Conservation (phyloP, 345 rosid genomes). For the Eucalyptus lansdowneana region DNA sequence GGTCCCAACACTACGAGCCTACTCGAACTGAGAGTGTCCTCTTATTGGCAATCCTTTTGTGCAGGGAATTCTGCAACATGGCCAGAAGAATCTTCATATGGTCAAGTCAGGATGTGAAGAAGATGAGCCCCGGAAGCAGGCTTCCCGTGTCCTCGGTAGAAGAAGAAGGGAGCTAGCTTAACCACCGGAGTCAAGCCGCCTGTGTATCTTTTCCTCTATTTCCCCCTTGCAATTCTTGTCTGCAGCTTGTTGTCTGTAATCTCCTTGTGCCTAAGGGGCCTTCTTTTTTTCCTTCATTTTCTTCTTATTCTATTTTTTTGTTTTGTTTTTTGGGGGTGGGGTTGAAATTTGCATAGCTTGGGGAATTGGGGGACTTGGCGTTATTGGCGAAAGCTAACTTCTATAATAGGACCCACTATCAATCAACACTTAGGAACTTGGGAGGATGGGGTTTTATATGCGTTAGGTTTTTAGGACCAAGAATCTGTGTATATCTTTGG, state of each 20-base stretch:
- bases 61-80: constrained; percentile 93
- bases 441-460: not conserved
- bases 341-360: not conserved
- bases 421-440: not conserved
- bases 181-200: not conserved
- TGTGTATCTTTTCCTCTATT: not conserved
- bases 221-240: not conserved
- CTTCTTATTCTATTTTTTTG: not conserved
- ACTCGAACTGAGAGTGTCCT: not conserved
- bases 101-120: constrained; percentile 79
- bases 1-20: not conserved
- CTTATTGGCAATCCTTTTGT: not conserved
- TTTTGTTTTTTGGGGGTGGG: not conserved
- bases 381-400: not conserved
- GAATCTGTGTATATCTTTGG: not conserved
- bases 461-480: not conserved
- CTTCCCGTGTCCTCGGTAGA: constrained; percentile 36
- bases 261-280: not conserved
- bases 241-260: not conserved
- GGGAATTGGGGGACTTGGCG: not conserved
- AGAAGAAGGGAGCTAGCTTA: constrained; percentile 21
- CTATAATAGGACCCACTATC: not conserved
- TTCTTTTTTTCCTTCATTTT: not conserved
- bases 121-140: constrained; percentile 43
- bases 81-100: constrained; percentile 71